Conservation (phyloP, 2,329 filamentous ascomycete species). For the Penicillium concentricum region DNA sequence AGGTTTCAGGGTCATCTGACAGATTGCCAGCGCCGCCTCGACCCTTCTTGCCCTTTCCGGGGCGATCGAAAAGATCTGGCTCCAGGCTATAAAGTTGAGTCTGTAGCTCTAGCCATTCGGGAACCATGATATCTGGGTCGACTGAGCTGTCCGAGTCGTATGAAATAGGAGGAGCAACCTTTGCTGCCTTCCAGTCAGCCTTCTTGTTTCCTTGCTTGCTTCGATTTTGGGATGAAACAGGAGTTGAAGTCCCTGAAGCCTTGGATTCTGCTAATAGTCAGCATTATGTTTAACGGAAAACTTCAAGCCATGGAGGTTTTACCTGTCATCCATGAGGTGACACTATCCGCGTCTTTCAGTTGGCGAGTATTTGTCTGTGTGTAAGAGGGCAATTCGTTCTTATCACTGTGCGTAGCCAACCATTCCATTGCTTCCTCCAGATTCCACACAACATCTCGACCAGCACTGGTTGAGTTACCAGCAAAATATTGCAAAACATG, state of each 20-base stretch:
- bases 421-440: conserved; percentile 86
- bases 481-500: conserved; percentile 67
- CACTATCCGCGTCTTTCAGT: conserved; percentile 31
- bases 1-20: conserved; percentile 49
- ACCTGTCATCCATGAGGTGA: conserved; percentile 40
- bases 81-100: conserved; percentile 63
- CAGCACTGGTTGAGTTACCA: conserved; percentile 53
- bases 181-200: conserved; percentile 26
- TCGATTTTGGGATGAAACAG: conserved; percentile 22
- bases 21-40: conserved; percentile 20
- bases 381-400: conserved; percentile 71
- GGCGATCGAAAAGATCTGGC: conserved; percentile 50
- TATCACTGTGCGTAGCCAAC: conserved; percentile 74
- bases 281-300: conserved; percentile 17
- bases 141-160: conserved; percentile 62
- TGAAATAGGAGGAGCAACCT: conserved; percentile 22
- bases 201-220: conserved; percentile 28
- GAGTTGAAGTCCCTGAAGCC: conserved; percentile 28
- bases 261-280: conserved; percentile 33
- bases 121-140: conserved; percentile 71
- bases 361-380: conserved; percentile 46
- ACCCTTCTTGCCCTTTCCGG: conserved; percentile 44
- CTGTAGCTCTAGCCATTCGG: conserved; percentile 75
- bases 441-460: conserved; percentile 74
- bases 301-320: conserved; percentile 18